Percentiles rank a stretch among this genome's conserved stretches.
These are phyloP conservation scores for Plasmodium reichenowi DNA, from an alignment of 169 alveolate genomes.

Conservation along the genomic window DNA sequence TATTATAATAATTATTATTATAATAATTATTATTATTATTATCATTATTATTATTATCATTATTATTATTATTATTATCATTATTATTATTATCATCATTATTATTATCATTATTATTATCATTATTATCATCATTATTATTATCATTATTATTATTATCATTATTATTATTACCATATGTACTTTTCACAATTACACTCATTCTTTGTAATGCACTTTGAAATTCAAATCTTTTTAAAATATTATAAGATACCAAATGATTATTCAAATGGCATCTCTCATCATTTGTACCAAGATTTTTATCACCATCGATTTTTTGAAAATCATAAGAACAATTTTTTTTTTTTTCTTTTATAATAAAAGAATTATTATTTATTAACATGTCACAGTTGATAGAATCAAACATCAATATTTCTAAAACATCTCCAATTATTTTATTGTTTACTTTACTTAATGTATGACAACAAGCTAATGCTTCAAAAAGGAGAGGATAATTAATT, in stretches of 20 bases:
- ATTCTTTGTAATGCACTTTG: background rate
- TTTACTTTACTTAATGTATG: background rate
- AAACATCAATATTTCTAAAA: background rate
- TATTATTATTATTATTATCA: too few relatives aligned
- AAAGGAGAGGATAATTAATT: background rate
- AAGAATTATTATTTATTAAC: background rate
- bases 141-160: too few relatives aligned
- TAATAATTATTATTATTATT: background rate
- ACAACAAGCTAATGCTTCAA: background rate
- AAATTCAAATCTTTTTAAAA: slow-evolving; percentile 1
- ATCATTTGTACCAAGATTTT: too few relatives aligned
- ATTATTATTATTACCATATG: too few relatives aligned
- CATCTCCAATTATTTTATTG: slow-evolving; percentile 1
- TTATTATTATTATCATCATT: too few relatives aligned
- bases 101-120: too few relatives aligned
- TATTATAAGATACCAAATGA: background rate
- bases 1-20: background rate
- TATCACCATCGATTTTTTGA: background rate
- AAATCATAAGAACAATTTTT: background rate
- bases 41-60: too few relatives aligned
- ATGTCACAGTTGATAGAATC: background rate
- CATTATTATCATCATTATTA: too few relatives aligned
- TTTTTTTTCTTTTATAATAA: background rate
- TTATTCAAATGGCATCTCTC: too few relatives aligned
- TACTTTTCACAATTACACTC: slow-evolving; percentile 5